Percentiles rank a stretch among this genome's conserved stretches.
These are phyloP conservation scores for Stachybotrys chlorohalonatus DNA, from an alignment of 2,329 filamentous ascomycete genomes.

Conservation along the genomic window DNA sequence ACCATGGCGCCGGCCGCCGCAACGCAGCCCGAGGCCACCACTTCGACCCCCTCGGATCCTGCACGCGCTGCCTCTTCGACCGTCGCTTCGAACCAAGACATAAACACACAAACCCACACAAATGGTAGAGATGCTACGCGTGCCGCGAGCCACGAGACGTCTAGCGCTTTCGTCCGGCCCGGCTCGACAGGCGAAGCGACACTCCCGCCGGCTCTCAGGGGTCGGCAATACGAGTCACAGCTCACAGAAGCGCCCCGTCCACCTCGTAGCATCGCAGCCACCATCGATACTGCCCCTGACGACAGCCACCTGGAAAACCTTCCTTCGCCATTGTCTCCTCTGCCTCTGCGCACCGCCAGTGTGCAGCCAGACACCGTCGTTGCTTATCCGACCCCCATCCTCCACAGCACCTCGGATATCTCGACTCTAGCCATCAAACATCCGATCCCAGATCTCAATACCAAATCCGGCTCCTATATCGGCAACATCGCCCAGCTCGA, in stretches of 20 bases:
- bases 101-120: background rate
- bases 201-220: background rate
- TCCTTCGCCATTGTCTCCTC: background rate
- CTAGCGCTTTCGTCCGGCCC: no score
- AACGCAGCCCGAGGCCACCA: background rate
- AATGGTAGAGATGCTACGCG: no score
- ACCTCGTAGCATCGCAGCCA: background rate
- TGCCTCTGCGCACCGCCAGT: constrained; percentile 23
- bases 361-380: constrained; percentile 36
- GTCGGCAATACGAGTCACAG: background rate
- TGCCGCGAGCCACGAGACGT: no score
- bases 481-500: constrained; percentile 67
- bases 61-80: background rate
- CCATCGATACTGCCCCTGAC: constrained; percentile 1
- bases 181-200: background rate
- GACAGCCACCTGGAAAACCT: background rate
- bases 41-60: background rate
- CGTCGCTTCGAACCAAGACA: background rate
- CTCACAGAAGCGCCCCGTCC: background rate
- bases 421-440: constrained; percentile 40
- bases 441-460: constrained; percentile 53
- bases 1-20: background rate
- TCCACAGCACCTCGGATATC: constrained; percentile 36
- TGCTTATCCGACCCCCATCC: constrained; percentile 32
- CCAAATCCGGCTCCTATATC: constrained; percentile 51